These are phyloP conservation scores for Actinidia chinensis DNA, from an alignment of 179 eudicot genomes.

Conservation along the genomic window DNA sequence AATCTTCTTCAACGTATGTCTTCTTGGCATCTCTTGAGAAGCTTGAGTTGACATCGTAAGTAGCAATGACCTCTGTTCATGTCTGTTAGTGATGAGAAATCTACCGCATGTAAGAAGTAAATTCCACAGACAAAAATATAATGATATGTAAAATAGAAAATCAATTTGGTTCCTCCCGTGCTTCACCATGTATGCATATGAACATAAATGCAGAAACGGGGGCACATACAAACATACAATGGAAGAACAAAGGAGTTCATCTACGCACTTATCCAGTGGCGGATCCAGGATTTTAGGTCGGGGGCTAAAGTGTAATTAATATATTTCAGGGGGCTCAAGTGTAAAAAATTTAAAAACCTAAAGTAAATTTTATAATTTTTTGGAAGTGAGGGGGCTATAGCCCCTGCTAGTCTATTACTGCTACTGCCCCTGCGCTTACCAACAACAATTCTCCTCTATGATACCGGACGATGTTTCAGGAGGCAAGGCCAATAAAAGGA, in stretches of 20 bases:
- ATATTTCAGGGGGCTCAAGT: too few relatives aligned
- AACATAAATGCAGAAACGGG: not conserved
- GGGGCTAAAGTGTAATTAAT: too few relatives aligned
- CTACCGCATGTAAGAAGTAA: not conserved
- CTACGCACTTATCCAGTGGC: not conserved
- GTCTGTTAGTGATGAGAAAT: constrained; percentile 16
- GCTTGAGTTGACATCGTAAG: constrained; percentile 74
- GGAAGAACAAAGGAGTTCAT: not conserved
- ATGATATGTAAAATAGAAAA: not conserved
- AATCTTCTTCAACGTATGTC: constrained; percentile 70
- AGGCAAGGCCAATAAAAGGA: constrained; percentile 81
- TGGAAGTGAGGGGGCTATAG: too few relatives aligned
- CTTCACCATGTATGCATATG: not conserved
- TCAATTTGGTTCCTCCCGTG: not conserved
- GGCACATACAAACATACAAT: not conserved
- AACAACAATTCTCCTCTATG: constrained; percentile 46
- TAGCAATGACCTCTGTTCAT: constrained; percentile 76
- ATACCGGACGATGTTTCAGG: constrained; percentile 75
- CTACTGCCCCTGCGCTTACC: constrained; percentile 47
- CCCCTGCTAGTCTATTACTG: too few relatives aligned
- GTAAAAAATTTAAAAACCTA: too few relatives aligned
- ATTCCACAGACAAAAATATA: not conserved
- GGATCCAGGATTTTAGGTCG: too few relatives aligned
- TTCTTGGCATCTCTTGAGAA: constrained; percentile 75
- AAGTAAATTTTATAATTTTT: too few relatives aligned